A percentile compares a stretch with the other conserved stretches of the same genome.
These are phyloP conservation scores for Serendipita sp. DNA, from an alignment of 768 basidiomycete species.

Conservation along the genomic window DNA sequence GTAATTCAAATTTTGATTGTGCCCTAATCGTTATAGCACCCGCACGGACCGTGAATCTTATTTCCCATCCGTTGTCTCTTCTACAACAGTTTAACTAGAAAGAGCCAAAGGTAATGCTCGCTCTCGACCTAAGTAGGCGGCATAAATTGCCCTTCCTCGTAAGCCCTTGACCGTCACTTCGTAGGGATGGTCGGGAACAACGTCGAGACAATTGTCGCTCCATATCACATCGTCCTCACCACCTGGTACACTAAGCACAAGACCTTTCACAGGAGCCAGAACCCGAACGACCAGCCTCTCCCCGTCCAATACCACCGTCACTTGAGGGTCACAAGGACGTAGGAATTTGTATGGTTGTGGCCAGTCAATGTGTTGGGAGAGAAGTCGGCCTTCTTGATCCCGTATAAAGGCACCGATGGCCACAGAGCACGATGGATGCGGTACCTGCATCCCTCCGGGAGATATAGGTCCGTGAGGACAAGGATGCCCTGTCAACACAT, in stretches of 20 bases:
- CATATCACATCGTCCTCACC: slow-evolving; percentile 16
- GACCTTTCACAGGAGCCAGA: slow-evolving; percentile 15
- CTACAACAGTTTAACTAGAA: no score
- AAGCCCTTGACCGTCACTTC: not conserved
- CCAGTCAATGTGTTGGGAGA: slow-evolving; percentile 20
- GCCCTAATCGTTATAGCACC: no score
- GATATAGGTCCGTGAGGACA: slow-evolving; percentile 14
- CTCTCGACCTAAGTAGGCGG: not conserved
- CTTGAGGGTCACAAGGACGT: slow-evolving; percentile 19
- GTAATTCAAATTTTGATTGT: no score
- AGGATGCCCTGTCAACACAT: slow-evolving; percentile 21
- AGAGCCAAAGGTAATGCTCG: not conserved
- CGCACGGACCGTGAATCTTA: no score
- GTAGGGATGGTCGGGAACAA: slow-evolving; percentile 13
- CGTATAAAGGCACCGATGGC: slow-evolving; percentile 21
- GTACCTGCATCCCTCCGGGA: not conserved
- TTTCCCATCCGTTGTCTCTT: no score
- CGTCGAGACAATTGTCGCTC: slow-evolving; percentile 18
- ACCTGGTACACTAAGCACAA: slow-evolving; percentile 14
- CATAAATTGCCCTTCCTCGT: not conserved
- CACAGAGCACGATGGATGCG: slow-evolving; percentile 19
- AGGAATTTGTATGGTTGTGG: slow-evolving; percentile 21
- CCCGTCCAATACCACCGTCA: slow-evolving; percentile 9
- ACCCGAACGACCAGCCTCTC: slow-evolving; percentile 12
- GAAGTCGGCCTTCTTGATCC: slow-evolving; percentile 13